A percentile compares a stretch with the other conserved stretches of the same genome.
These are phyloP conservation scores for Talaromyces trachyspermus DNA, from an alignment of 495 filamentous ascomycete species.

Conservation along the genomic window DNA sequence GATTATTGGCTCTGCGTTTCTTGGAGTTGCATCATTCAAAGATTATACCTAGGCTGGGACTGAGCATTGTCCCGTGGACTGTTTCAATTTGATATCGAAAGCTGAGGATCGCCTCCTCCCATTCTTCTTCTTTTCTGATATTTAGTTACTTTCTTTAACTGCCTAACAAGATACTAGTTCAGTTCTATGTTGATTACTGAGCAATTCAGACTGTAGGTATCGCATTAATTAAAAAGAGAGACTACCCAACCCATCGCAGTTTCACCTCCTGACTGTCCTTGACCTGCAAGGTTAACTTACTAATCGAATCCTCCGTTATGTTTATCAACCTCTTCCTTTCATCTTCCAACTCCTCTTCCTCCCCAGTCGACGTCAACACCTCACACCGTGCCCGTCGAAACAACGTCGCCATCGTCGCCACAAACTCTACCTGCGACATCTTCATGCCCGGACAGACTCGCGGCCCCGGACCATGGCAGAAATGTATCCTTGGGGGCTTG, in stretches of 20 bases:
- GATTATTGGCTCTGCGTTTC: no score
- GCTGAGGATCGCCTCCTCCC: no score
- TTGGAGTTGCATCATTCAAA: no score
- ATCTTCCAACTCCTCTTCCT: conserved; percentile 11
- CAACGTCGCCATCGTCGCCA: conserved; percentile 35
- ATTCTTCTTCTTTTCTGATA: no score
- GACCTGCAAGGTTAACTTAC: conserved; percentile 7
- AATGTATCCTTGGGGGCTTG: conserved; percentile 29
- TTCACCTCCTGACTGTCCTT: conserved; percentile 1
- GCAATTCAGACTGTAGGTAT: no score
- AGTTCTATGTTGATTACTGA: no score
- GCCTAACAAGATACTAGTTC: no score
- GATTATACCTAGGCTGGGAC: no score
- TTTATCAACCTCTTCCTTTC: background rate
- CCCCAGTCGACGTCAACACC: background rate
- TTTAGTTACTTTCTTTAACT: no score
- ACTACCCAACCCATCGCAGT: conserved; percentile 5
- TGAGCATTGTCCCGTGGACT: no score
- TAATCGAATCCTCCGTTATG: conserved; percentile 5
- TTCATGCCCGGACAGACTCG: conserved; percentile 43
- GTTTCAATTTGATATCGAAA: no score
- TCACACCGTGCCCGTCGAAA: conserved; percentile 23
- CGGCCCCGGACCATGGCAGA: conserved; percentile 42
- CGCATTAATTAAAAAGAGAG: no score
- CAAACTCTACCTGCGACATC: conserved; percentile 48